Evolutionary conservation across 192 early-diverging fungal genomes (phyloP), one percentile per base, ranked within the genome.

Genomic region (Helicostylum pulchrum): DNA sequence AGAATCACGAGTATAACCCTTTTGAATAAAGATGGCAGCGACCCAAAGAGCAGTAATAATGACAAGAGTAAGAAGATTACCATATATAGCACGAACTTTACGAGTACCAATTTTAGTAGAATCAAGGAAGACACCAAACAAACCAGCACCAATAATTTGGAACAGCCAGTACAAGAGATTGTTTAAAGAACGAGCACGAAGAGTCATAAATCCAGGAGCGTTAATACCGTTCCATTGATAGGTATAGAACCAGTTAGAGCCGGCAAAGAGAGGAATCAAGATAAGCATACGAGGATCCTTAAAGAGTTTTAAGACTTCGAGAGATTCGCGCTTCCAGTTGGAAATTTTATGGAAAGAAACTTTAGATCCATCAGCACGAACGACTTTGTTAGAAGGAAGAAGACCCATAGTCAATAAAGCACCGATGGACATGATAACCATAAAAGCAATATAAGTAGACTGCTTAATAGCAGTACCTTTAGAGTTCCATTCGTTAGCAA

Each of bases 231-330:
- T 68, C 72, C 84, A 88, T 67, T 93, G 87, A 70, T 89, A 89
- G 1, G 86, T 80, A 73, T 90, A 91, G 78, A 87, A 89, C 85
- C 89, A 90, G 72, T 94, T 94, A 59, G 86, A 88, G n/a, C 83
- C 80, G 21, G 86, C 31, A 68, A 85, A 89, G 71, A 88, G 75
- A 42, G 91, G 91, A 26, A 84, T 73, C 23, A 93, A 78, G 42
- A 83, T 55, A 19, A 91, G 36, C 75, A 90, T 87, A 61, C 79
- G 81, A 73, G 75, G 83, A 68, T 90, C 77, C 26, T 75, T 52
- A 70, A 90, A 88, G 47, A 89, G 73, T 54, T 71, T 77, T n/a
- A 84, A 42, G 15, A 83, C 70, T 59, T 82, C 80, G 8, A 72
- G 20, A 19, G 64, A 66, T 67, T 85, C 87, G 63, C 69, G 77